These are phyloP conservation scores for Neurospora sp. DNA, from an alignment of 495 filamentous ascomycete species.

Conservation along the genomic window DNA sequence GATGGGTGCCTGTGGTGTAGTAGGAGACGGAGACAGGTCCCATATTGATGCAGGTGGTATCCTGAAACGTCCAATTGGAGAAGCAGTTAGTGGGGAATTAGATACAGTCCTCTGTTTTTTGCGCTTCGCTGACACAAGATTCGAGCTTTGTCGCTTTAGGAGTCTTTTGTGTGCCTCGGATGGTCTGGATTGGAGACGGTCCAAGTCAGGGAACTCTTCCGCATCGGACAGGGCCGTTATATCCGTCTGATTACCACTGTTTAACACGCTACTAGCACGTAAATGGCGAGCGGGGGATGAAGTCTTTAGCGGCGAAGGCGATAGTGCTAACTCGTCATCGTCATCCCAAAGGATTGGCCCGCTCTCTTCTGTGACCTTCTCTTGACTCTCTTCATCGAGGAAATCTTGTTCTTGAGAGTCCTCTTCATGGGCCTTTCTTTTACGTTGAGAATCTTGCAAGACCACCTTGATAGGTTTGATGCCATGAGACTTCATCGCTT, in stretches of 20 bases:
- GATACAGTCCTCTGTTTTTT: conserved; percentile 12
- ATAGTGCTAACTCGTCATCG: conserved; percentile 14
- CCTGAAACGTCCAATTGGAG: conserved; percentile 8
- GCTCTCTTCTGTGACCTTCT: conserved; percentile 20
- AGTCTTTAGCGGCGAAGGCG: conserved; percentile 19
- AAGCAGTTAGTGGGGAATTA: conserved; percentile 11
- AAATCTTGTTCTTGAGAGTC: conserved; percentile 42
- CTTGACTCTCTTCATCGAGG: conserved; percentile 38
- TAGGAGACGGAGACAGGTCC: conserved; percentile 16
- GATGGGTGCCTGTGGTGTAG: not conserved
- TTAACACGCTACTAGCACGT: conserved; percentile 16
- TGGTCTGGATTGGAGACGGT: conserved; percentile 12
- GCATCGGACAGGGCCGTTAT: conserved; percentile 21
- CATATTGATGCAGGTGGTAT: conserved; percentile 7
- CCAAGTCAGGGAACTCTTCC: conserved; percentile 30
- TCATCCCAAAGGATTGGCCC: conserved; percentile 13
- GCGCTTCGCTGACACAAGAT: conserved; percentile 8
- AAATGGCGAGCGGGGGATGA: conserved; percentile 7
- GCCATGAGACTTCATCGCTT: conserved; percentile 49
- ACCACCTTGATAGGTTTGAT: conserved; percentile 51
- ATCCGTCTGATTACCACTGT: conserved; percentile 17
- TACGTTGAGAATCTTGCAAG: conserved; percentile 16
- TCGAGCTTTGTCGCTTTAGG: conserved; percentile 13
- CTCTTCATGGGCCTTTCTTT: conserved; percentile 22
- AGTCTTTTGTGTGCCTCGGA: not conserved